Conservation (phyloP, 371 early-diverging fungal species). For the Mortierella sp. region DNA sequence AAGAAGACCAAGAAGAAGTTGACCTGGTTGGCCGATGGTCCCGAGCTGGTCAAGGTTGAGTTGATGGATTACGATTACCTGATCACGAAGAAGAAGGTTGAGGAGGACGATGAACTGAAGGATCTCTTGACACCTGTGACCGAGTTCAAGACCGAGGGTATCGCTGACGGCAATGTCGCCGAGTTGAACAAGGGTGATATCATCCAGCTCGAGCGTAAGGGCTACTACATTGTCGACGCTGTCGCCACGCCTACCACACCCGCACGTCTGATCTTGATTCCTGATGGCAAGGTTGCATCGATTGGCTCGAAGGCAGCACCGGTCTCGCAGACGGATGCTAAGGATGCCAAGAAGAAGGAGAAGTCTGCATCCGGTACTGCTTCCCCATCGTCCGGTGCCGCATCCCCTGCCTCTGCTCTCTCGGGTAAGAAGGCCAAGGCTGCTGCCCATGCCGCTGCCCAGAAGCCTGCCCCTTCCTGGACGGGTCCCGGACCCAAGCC, state of each 20-base stretch:
- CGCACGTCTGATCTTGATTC: conserved; percentile 87
- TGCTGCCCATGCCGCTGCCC: conserved; percentile 41
- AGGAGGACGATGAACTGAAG: conserved; percentile 91
- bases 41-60: conserved; percentile 70
- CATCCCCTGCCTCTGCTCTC: conserved; percentile 15
- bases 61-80: conserved; percentile 95
- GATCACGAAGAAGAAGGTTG: conserved; percentile 98
- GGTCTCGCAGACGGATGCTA: conserved; percentile 30
- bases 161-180: conserved; percentile 81
- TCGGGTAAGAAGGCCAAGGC: conserved; percentile 54
- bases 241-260: conserved; percentile 57
- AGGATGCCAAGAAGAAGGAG: conserved; percentile 49
- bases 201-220: conserved; percentile 99
- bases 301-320: conserved; percentile 81
- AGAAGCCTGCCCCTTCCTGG: conserved; percentile 45
- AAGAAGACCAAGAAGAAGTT: conserved; percentile 99
- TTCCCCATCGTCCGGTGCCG: conserved; percentile 4
- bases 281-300: conserved; percentile 92
- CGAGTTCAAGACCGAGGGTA: conserved; percentile 78
- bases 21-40: conserved; percentile 92
- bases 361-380: conserved; percentile 17
- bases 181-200: conserved; percentile 79
- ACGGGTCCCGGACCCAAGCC: conserved; percentile 60
- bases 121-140: conserved; percentile 92
- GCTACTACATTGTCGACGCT: conserved; percentile 94